Evolutionary conservation across 2,329 filamentous ascomycete genomes (phyloP), one percentile per base, ranked within the genome.

Genomic region (Cytospora paraplurivora): DNA sequence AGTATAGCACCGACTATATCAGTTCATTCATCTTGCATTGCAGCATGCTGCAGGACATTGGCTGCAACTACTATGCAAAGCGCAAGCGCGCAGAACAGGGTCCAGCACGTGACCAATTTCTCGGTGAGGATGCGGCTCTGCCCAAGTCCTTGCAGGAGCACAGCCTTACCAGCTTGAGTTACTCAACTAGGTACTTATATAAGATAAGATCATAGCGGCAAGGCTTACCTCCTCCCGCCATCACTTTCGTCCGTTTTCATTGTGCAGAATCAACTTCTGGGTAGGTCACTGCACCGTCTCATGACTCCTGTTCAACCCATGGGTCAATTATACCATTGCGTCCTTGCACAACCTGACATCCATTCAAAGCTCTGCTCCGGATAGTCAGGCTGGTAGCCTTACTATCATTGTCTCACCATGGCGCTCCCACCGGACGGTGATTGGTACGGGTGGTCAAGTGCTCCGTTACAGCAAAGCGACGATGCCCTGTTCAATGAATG

Each of bases 61-160:
- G 44, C 13, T 21, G 44, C n/a, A 10, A 8, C 15, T 44, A 19
- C 41, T 19, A n/a, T 47, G 8, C 21, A 21, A 21, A 47, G 44
- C 44, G n/a, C 44, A 10, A 47, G 44, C 21, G n/a, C 44, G 44
- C 44, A 47, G n/a, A 47, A 47, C 12, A 37, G 35, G n/a, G 6
- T 12, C 21, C 44, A 19, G 10, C 44, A 47, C 44, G n/a, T 47
- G 44, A 47, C n/a, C 21, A 47, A n/a, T 5, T 21, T 47, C 21
- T 47, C 44, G 44, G 44, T 47, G 44, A 47, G 21, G n/a, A 12
- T 47, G 44, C 44, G 44, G 44, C 44, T 47, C 44, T 47, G 44
- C 44, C 27, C 27, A 4, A 4, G 27, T 2, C 4, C 2, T 4
- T 27, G 27, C 27, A 27, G 27, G 27, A 27, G 27, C 27, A 4